A percentile compares a stretch with the other conserved stretches of the same genome.
These are phyloP conservation scores for Toxoplasma gondii DNA, from an alignment of 169 alveolate species.

Conservation along the genomic window DNA sequence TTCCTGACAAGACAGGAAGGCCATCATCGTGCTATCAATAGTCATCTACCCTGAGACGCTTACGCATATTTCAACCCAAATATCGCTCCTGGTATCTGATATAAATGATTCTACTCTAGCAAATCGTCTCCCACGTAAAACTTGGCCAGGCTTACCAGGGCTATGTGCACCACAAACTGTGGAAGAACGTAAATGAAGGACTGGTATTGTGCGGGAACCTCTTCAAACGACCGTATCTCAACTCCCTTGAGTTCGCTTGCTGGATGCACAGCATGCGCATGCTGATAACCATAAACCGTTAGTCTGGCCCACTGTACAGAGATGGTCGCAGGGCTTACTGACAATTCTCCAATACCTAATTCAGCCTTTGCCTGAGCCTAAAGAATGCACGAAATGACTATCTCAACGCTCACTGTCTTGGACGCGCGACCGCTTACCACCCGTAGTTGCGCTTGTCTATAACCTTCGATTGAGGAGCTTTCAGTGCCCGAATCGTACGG, in stretches of 20 bases:
- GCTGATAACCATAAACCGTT: not conserved
- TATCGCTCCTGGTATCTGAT: not conserved
- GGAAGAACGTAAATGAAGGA: not conserved
- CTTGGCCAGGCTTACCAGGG: not conserved
- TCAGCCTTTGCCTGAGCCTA: slow-evolving; percentile 18
- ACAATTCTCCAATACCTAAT: not conserved
- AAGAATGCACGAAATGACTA: not conserved
- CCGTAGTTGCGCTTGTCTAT: not conserved
- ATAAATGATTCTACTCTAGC: not conserved
- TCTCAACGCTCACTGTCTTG: no score
- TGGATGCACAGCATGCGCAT: not conserved
- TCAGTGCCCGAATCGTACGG: slow-evolving; percentile 10
- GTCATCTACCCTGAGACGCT: not conserved
- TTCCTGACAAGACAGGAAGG: not conserved
- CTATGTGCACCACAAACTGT: not conserved
- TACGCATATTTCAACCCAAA: slow-evolving; percentile 18
- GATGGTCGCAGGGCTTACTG: not conserved
- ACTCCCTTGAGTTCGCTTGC: not conserved
- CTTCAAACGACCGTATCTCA: not conserved
- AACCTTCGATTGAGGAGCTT: not conserved
- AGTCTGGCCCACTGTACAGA: not conserved
- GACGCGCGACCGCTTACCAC: not conserved
- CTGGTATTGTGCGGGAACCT: slow-evolving; percentile 32
- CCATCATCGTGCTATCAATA: not conserved
- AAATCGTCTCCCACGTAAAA: not conserved